These are phyloP conservation scores for Hyphodiscus hymeniophilus DNA, from an alignment of 495 filamentous ascomycete genomes.

Conservation along the genomic window DNA sequence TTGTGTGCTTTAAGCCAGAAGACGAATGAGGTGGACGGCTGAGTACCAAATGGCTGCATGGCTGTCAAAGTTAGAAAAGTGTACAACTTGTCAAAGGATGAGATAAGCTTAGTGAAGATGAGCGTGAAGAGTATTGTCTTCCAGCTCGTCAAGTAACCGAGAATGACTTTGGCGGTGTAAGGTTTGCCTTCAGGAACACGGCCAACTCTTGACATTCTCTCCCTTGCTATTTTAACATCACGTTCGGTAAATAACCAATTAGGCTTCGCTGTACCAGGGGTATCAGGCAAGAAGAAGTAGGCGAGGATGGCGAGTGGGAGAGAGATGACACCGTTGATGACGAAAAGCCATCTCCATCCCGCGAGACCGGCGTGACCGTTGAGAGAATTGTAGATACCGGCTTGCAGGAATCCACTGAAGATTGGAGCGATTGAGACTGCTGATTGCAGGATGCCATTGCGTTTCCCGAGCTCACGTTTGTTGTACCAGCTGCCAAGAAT, in stretches of 20 bases:
- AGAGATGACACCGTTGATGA: slow-evolving; percentile 27
- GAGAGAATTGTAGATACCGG: slow-evolving; percentile 39
- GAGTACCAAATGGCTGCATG: slow-evolving; percentile 12
- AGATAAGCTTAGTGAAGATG: too few relatives aligned
- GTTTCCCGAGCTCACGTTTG: slow-evolving; percentile 26
- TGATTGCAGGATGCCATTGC: slow-evolving; percentile 26
- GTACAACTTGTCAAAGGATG: not conserved
- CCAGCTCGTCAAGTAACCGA: too few relatives aligned
- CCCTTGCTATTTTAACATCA: slow-evolving; percentile 12
- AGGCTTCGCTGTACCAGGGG: slow-evolving; percentile 22
- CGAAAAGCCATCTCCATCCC: slow-evolving; percentile 41
- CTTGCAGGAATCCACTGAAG: slow-evolving; percentile 42
- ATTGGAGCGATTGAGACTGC: slow-evolving; percentile 27
- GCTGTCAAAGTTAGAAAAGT: slow-evolving; percentile 1
- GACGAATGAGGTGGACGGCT: slow-evolving; percentile 12
- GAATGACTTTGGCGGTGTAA: too few relatives aligned
- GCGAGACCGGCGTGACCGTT: slow-evolving; percentile 39
- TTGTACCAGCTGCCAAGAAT: slow-evolving; percentile 43
- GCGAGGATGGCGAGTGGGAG: slow-evolving; percentile 25
- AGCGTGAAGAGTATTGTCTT: too few relatives aligned
- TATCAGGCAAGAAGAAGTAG: slow-evolving; percentile 25
- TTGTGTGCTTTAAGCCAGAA: slow-evolving; percentile 19
- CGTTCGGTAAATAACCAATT: slow-evolving; percentile 17
- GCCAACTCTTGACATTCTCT: slow-evolving; percentile 13
- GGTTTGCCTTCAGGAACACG: slow-evolving; percentile 14